phyloP scores from a whole-genome alignment of 768 basidiomycete genomes.

The Paxillus rubicundulus region DNA sequence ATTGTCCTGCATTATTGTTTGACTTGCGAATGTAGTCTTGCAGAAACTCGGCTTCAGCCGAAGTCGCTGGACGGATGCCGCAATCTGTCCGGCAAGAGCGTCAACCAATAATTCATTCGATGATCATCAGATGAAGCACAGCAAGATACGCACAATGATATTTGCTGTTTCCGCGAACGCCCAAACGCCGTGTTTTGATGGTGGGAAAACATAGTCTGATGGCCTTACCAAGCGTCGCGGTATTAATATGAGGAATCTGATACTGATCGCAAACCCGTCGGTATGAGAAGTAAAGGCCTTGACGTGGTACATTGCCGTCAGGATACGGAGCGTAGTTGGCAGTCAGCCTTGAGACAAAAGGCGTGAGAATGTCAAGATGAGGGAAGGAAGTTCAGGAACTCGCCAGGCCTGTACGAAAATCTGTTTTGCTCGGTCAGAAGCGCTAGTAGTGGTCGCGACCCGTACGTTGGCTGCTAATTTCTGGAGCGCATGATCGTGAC shows the following conservation, averaged over 20 bases:
- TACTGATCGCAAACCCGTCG: constrained; percentile 89
- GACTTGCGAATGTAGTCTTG: constrained; percentile 91
- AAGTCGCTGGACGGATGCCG: constrained; percentile 88
- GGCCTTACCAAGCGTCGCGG: constrained; percentile 92
- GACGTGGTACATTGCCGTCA: constrained; percentile 90
- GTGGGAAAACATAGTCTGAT: constrained; percentile 91
- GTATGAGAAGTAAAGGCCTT: constrained; percentile 93
- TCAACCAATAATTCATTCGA: constrained; percentile 30
- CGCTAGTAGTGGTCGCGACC: constrained; percentile 86
- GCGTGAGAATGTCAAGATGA: constrained; percentile 17
- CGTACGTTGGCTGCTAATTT: constrained; percentile 86
- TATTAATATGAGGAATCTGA: constrained; percentile 92
- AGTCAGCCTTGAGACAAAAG: constrained; percentile 60
- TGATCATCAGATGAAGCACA: constrained; percentile 33
- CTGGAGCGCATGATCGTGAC: constrained; percentile 75
- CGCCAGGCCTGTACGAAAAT: constrained; percentile 93
- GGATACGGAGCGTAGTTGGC: constrained; percentile 90
- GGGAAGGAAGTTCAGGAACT: constrained; percentile 32
- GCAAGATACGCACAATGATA: constrained; percentile 75
- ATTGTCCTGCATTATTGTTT: constrained; percentile 79
- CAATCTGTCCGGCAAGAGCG: constrained; percentile 57
- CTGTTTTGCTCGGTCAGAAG: constrained; percentile 87
- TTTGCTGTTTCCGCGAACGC: constrained; percentile 93
- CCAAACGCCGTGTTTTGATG: constrained; percentile 91
- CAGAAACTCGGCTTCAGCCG: constrained; percentile 87